phyloP scores from a whole-genome alignment of 257 asterid genomes.

The Plantago ovata region DNA sequence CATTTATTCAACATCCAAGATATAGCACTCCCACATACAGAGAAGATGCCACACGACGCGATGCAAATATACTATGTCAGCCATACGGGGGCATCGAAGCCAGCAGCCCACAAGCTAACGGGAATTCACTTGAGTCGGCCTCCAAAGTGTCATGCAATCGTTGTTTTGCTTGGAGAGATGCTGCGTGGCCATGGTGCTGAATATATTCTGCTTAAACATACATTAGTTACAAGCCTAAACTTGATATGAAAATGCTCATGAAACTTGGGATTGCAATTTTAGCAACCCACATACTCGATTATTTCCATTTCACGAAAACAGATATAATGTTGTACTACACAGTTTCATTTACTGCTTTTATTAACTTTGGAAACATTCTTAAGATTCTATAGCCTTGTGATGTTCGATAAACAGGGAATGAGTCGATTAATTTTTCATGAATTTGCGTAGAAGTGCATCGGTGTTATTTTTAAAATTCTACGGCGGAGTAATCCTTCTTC shows the following conservation, averaged over 20 bases:
- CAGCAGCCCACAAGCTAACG: slow-evolving; percentile 19
- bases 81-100: slow-evolving; percentile 6
- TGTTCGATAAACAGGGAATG: too few species aligned
- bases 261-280: background rate
- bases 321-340: background rate
- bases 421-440: too few species aligned
- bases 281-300: background rate
- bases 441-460: too few species aligned
- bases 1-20: slow-evolving; percentile 46
- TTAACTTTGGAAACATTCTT: too few species aligned
- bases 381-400: too few species aligned
- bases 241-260: background rate
- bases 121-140: background rate
- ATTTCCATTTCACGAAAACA: background rate
- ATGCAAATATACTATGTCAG: slow-evolving; percentile 27
- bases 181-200: slow-evolving; percentile 61
- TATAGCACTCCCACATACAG: slow-evolving; percentile 36
- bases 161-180: slow-evolving; percentile 46
- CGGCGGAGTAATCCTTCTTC: too few species aligned
- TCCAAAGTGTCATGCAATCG: slow-evolving; percentile 22
- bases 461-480: too few species aligned
- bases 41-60: slow-evolving; percentile 31
- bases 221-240: background rate
- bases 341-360: background rate
- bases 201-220: background rate